Evolutionary conservation across 192 early-diverging fungal species (phyloP).

Genomic region (Coemansia sp.): DNA sequence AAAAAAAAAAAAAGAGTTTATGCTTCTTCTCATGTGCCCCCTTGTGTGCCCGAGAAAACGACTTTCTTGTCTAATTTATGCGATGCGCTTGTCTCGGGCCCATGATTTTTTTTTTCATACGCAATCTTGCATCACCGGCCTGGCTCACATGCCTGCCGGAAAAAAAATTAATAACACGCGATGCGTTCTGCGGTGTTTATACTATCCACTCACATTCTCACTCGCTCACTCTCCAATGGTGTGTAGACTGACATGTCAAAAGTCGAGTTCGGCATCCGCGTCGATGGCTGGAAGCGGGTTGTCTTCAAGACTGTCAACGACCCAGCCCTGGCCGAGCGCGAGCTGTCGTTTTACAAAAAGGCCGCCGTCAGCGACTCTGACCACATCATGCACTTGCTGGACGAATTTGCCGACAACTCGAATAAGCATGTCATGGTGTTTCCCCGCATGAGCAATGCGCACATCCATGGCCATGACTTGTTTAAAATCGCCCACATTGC

Average conservation of each 20-base stretch:
- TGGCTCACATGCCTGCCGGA: constrained; percentile 2
- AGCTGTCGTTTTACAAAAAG: constrained; percentile 59
- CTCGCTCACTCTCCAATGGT: constrained; percentile 12
- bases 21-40: not conserved
- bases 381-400: constrained; percentile 61
- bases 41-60: too few species aligned
- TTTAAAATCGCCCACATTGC: constrained; percentile 57
- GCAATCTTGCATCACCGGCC: constrained; percentile 14
- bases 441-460: constrained; percentile 58
- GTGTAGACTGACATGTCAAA: constrained; percentile 60
- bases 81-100: not conserved
- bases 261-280: constrained; percentile 68
- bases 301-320: constrained; percentile 70
- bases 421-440: constrained; percentile 64
- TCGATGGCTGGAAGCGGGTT: constrained; percentile 61
- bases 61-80: not conserved
- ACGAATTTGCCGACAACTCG: constrained; percentile 64
- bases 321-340: constrained; percentile 56
- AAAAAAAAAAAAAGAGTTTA: not conserved
- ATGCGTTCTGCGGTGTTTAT: constrained; percentile 4
- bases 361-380: constrained; percentile 41
- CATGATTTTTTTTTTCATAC: constrained; percentile 6
- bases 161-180: not conserved
- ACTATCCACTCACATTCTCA: too few species aligned
- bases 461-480: constrained; percentile 59